Conservation (phyloP, 2,329 filamentous ascomycete genomes). For the Hymenoscyphus repandus region DNA sequence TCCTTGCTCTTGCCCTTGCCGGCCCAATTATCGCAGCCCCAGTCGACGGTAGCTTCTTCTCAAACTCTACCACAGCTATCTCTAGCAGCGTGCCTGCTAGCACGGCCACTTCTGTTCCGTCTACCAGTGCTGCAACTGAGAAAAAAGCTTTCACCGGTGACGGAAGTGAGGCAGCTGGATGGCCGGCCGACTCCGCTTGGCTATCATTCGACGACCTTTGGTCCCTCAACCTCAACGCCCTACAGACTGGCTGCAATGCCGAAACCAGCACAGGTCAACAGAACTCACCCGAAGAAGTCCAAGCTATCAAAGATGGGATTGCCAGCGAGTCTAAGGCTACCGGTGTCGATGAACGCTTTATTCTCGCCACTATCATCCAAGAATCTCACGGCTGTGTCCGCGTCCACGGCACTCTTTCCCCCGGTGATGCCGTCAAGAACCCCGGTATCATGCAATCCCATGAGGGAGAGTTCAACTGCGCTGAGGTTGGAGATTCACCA, state of each 20-base stretch:
- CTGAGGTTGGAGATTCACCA: background rate
- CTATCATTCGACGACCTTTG: constrained; percentile 2
- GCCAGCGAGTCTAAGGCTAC: background rate
- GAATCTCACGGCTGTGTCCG: constrained; percentile 28
- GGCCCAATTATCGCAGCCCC: too few relatives aligned
- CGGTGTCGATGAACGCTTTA: constrained; percentile 27
- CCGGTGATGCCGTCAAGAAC: constrained; percentile 4
- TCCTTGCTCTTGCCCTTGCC: too few relatives aligned
- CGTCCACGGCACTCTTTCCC: constrained; percentile 1
- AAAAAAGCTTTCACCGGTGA: too few relatives aligned
- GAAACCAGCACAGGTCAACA: background rate
- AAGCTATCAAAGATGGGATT: constrained; percentile 3
- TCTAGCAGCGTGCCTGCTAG: too few relatives aligned
- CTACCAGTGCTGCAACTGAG: too few relatives aligned
- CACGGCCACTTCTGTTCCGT: too few relatives aligned
- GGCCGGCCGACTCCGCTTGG: background rate
- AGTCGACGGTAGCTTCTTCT: too few relatives aligned
- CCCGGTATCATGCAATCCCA: constrained; percentile 24
- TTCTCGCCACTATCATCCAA: constrained; percentile 31
- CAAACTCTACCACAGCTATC: too few relatives aligned
- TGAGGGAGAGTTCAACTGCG: constrained; percentile 3
- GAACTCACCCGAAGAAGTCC: constrained; percentile 5
- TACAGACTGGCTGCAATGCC: background rate
- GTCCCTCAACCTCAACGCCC: constrained; percentile 1
- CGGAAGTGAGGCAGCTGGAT: too few relatives aligned